A percentile compares a stretch with the other conserved stretches of the same genome.
Conservation (phyloP, 1,139 yeast species). For the Suhomyces maxii region DNA sequence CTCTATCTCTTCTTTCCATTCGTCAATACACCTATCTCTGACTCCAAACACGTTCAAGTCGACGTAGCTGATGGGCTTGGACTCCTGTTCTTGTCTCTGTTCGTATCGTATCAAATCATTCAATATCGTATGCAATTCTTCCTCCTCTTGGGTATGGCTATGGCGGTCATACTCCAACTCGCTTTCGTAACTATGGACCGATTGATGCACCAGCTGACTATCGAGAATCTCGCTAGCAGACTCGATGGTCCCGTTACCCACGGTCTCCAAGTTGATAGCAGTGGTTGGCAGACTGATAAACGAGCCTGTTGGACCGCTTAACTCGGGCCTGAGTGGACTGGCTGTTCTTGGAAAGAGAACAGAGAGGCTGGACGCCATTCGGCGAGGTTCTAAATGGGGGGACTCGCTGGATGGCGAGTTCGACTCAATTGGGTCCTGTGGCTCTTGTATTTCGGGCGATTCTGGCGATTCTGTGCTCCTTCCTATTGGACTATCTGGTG, state of each 20-base stretch:
- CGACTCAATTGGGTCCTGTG: neutral
- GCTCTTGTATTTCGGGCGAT: neutral
- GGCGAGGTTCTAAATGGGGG: neutral
- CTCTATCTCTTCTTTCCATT: neutral
- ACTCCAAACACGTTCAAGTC: slow-evolving; percentile 13
- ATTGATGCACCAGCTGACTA: slow-evolving; percentile 4
- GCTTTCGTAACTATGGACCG: slow-evolving; percentile 10
- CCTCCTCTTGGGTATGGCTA: slow-evolving; percentile 24
- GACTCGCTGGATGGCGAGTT: neutral
- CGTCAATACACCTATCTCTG: neutral
- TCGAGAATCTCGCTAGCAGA: slow-evolving; percentile 3
- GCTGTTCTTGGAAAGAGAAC: slow-evolving; percentile 2
- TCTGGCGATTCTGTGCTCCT: neutral
- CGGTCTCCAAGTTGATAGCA: slow-evolving; percentile 21
- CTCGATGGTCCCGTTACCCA: slow-evolving; percentile 8
- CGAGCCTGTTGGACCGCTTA: neutral
- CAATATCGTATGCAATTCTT: slow-evolving; percentile 29
- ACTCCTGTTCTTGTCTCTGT: neutral
- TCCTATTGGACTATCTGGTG: neutral
- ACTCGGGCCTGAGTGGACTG: slow-evolving; percentile 1
- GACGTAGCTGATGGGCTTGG: slow-evolving; percentile 6
- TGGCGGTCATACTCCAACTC: slow-evolving; percentile 11
- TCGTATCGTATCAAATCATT: slow-evolving; percentile 26
- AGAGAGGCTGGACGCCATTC: neutral
- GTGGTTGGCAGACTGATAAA: slow-evolving; percentile 20